Evolutionary conservation across 352 stramenopile species (phyloP).

Genomic region (Phytopythium mirpurense): DNA sequence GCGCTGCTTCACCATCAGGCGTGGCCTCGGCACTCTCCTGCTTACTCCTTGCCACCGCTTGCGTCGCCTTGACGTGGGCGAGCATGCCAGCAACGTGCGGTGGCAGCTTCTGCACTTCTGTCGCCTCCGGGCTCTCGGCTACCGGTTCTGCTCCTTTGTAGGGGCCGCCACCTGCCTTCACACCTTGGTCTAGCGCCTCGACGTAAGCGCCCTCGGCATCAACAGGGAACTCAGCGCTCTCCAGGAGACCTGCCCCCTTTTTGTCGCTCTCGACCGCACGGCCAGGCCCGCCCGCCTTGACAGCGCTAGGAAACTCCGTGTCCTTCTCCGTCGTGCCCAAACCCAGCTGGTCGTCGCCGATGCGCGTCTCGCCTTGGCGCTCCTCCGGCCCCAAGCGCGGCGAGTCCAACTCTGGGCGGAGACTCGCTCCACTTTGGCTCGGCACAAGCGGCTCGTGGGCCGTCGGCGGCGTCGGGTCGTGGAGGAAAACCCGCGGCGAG

Average conservation of each 20-base stretch:
- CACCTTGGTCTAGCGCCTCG: not conserved
- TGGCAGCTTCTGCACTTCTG: not conserved
- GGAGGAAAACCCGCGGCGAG: constrained; percentile 24
- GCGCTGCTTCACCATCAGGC: not conserved
- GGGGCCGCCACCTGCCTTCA: not conserved
- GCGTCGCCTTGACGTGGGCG: constrained; percentile 4
- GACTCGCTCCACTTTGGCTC: not conserved
- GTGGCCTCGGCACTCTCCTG: not conserved
- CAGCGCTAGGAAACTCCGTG: not conserved
- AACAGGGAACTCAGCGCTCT: not conserved
- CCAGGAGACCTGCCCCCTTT: not conserved
- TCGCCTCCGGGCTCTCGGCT: not conserved
- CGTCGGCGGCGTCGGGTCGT: constrained; percentile 30
- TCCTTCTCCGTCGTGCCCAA: not conserved
- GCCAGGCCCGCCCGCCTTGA: not conserved
- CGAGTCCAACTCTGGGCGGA: not conserved
- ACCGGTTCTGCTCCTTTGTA: not conserved
- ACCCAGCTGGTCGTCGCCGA: not conserved
- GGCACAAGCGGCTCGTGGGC: constrained; percentile 14
- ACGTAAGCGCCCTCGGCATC: not conserved
- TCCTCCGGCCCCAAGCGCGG: not conserved
- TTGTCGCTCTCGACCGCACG: not conserved
- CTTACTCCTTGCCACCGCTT: not conserved
- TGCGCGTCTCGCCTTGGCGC: not conserved
- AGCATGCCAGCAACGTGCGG: constrained; percentile 7